Evolutionary conservation across 2,329 filamentous ascomycete genomes (phyloP).

Genomic region (Stachybotrys echinatus): DNA sequence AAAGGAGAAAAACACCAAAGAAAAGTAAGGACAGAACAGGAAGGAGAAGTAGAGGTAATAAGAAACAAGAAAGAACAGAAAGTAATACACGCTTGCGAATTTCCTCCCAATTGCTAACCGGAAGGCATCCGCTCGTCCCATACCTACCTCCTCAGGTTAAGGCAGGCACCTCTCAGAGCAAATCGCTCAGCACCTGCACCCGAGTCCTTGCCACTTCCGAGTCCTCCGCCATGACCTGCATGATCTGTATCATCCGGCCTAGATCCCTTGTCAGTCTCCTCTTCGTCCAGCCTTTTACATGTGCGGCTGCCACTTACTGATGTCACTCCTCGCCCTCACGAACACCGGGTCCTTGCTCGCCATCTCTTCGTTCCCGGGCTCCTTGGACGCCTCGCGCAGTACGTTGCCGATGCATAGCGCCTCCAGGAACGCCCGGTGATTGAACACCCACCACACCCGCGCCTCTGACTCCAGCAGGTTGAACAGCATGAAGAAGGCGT

Average conservation of each 20-base stretch:
- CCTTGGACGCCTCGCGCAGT: conserved; percentile 44
- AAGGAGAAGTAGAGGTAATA: too few relatives aligned
- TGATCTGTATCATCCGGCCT: conserved; percentile 61
- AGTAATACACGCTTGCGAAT: too few relatives aligned
- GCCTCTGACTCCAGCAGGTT: conserved; percentile 64
- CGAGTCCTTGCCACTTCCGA: conserved; percentile 55
- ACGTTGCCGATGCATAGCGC: conserved; percentile 63
- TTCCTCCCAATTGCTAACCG: too few relatives aligned
- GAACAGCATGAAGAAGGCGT: conserved; percentile 69
- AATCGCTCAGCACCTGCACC: conserved; percentile 53
- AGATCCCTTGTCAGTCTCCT: conserved; percentile 2
- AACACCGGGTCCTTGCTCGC: conserved; percentile 51
- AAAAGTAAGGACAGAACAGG: too few relatives aligned
- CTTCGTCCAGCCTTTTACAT: too few relatives aligned
- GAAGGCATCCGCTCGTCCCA: too few relatives aligned
- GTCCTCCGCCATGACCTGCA: conserved; percentile 54
- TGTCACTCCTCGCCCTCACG: conserved; percentile 54
- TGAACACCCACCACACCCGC: conserved; percentile 80
- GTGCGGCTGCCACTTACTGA: conserved; percentile 47
- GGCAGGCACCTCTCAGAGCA: conserved; percentile 25
- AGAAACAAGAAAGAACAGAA: too few relatives aligned
- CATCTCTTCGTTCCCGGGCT: conserved; percentile 39
- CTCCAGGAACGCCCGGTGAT: conserved; percentile 75
- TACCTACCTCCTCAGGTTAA: too few relatives aligned
- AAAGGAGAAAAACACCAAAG: too few relatives aligned